Percentiles rank a stretch among this genome's conserved stretches.
Conservation (phyloP, 2,329 filamentous ascomycete genomes). For the Nannizzia gypsea region DNA sequence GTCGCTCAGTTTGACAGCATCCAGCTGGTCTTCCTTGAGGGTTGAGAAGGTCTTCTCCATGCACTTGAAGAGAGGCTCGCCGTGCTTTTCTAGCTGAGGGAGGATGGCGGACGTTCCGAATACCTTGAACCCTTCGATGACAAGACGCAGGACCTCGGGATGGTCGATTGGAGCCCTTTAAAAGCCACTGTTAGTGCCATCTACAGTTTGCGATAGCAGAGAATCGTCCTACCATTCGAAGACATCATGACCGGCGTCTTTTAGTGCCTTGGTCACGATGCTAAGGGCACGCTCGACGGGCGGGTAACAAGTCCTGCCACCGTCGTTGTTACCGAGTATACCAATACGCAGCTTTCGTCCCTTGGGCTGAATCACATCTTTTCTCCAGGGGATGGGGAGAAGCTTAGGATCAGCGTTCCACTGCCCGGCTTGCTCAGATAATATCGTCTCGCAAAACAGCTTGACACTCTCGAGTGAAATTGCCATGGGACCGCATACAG, state of each 20-base stretch:
- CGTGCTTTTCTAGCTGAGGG: conserved; percentile 19
- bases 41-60: conserved; percentile 10
- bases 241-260: conserved; percentile 28
- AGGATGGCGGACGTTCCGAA: conserved; percentile 26
- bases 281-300: conserved; percentile 28
- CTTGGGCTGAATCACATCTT: conserved; percentile 23
- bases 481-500: conserved; percentile 31
- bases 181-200: neutral
- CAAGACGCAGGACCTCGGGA: conserved; percentile 19
- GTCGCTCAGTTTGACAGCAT: conserved; percentile 14
- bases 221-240: conserved; percentile 20
- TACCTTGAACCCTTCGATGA: conserved; percentile 23
- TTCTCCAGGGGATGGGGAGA: conserved; percentile 30
- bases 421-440: conserved; percentile 24
- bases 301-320: conserved; percentile 27
- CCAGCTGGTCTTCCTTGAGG: neutral
- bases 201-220: conserved; percentile 5
- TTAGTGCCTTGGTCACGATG: conserved; percentile 23
- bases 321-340: conserved; percentile 28
- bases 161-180: conserved; percentile 24
- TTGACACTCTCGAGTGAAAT: conserved; percentile 24
- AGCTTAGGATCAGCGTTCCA: conserved; percentile 32
- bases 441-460: conserved; percentile 27
- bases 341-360: conserved; percentile 29
- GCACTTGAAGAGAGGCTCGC: conserved; percentile 19